Conservation (phyloP, 306 rosid genomes). For the Quillaja saponaria region DNA sequence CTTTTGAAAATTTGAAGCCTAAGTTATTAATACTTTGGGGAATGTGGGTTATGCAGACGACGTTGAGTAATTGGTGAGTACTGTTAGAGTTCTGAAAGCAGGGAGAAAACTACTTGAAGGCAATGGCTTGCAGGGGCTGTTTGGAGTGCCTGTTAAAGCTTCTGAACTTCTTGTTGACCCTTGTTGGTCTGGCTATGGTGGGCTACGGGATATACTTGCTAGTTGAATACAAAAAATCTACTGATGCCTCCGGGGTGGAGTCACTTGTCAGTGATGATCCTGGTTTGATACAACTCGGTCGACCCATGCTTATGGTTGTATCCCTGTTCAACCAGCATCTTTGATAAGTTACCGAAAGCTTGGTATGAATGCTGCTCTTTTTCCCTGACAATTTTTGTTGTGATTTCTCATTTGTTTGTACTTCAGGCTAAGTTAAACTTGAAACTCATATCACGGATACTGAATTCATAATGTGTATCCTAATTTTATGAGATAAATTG, state of each 20-base stretch:
- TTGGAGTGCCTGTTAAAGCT: constrained; percentile 88
- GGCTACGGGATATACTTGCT: constrained; percentile 92
- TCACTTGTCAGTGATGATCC: constrained; percentile 44
- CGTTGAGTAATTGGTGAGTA: constrained; percentile 28
- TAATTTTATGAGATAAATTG: too few relatives aligned
- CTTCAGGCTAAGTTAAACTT: not conserved
- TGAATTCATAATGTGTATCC: not conserved
- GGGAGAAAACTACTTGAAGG: constrained; percentile 38
- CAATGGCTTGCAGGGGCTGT: constrained; percentile 91
- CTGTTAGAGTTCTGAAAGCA: constrained; percentile 35
- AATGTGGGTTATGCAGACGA: constrained; percentile 41
- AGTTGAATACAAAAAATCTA: constrained; percentile 49
- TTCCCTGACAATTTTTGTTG: constrained; percentile 1
- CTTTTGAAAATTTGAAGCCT: constrained; percentile 22
- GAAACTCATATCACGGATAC: not conserved
- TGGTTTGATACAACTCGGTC: constrained; percentile 63
- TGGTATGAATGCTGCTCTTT: constrained; percentile 60
- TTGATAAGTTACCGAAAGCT: constrained; percentile 67
- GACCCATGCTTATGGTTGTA: constrained; percentile 73
- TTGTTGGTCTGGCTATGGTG: constrained; percentile 81
- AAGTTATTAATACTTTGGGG: constrained; percentile 24
- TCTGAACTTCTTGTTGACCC: constrained; percentile 72
- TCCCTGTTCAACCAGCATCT: constrained; percentile 50
- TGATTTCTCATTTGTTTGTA: constrained; percentile 2
- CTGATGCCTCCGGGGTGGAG: constrained; percentile 23